Evolutionary conservation across 306 rosid genomes (phyloP), one percentile per base, ranked within the genome.

Genomic region (Morella rubra): DNA sequence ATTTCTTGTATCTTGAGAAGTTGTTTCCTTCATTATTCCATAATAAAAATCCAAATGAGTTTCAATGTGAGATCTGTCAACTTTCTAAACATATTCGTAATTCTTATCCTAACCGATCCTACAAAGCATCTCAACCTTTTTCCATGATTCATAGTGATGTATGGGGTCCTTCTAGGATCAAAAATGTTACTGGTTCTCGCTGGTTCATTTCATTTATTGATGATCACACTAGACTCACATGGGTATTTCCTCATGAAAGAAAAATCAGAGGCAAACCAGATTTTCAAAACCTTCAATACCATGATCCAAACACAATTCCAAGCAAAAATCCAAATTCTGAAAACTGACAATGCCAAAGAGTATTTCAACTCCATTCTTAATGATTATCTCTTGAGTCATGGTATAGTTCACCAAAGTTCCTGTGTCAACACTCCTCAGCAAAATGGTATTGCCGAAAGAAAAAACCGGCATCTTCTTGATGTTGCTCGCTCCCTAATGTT

Each of bases 161-260:
- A 11, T 74, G 77, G 69, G 59, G 8, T 4, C 73, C 40, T 12
- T 69, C 52, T 6, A 3, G 32, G 2, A 37, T 68, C 1, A 54
- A 41, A 6, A 69, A 20, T 67, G 42, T 54, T 7, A 32, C 4
- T 4, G 75, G 71, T 15, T 12, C 58, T 6, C 7, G 54, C 1
- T 75, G 78, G 61, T 62, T 75, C 45, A 16, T 75, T 3, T 44
- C 71, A 14, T 45, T 75, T 49, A 75, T 61, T 41, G 61, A 75
- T 61, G 72, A 75, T 62, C 70, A 37, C 37, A 75, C 71, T 42
- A 11, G 72, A 62, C 0, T 75, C 7, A 75, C 60, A 8, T 65
- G 73, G 79, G 45, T 65, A 0, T 65, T n/a, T 24, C 18, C 65
- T 76, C 0, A 40, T 64, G 49, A 65, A 76, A 64, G 22, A 76